Conservation (phyloP, 148 eudicot species). For the Cornus kousa region DNA sequence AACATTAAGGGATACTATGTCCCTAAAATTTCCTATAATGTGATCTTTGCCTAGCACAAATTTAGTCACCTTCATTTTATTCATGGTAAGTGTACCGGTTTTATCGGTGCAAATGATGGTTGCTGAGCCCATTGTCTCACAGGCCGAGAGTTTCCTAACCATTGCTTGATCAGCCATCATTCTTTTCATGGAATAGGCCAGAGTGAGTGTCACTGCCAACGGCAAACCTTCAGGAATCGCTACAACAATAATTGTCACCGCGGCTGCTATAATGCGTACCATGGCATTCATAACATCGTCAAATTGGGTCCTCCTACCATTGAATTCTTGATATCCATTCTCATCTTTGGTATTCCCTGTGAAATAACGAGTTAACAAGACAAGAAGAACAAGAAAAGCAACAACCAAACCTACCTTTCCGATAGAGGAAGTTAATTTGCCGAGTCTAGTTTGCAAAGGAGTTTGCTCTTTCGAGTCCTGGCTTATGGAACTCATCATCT, state of each 20-base stretch:
- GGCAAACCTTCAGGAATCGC: slow-evolving; percentile 2
- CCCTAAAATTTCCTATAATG: neutral
- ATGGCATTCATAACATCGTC: slow-evolving; percentile 3
- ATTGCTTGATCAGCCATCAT: neutral
- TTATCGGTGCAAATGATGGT: neutral
- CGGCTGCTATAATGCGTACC: neutral
- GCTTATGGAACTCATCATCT: slow-evolving; percentile 3
- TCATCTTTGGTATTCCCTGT: neutral
- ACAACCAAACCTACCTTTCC: neutral
- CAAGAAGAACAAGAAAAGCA: neutral
- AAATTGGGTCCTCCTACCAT: neutral
- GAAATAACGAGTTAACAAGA: neutral
- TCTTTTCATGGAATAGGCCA: slow-evolving; percentile 3
- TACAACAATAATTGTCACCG: neutral
- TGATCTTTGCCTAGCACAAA: neutral
- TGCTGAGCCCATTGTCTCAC: slow-evolving; percentile 2
- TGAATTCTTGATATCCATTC: neutral
- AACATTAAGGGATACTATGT: neutral
- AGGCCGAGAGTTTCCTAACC: neutral
- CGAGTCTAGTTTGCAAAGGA: neutral
- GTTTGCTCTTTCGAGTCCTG: neutral
- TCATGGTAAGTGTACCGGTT: neutral
- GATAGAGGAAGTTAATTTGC: neutral
- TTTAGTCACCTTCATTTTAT: neutral
- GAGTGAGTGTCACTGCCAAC: neutral